Evolutionary conservation across 108 stramenopile species (phyloP).

Genomic region (Nannochloropsis gaditana): DNA sequence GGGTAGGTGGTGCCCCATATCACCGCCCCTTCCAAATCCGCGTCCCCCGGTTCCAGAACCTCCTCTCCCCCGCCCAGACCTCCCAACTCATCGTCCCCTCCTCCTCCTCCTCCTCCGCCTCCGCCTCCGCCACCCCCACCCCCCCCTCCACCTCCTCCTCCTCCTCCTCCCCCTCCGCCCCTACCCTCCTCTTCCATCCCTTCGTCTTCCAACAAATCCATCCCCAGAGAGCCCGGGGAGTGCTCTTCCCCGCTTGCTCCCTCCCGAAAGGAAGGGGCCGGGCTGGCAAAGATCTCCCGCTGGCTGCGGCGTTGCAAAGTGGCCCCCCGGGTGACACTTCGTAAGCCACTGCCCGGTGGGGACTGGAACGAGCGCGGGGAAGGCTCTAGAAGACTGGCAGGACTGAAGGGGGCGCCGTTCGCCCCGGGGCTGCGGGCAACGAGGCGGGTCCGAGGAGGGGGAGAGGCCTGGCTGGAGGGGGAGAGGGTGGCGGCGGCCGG

Average conservation of each 20-base stretch:
- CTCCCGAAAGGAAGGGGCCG: not conserved
- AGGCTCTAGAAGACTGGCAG: not conserved
- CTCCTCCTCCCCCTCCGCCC: slow-evolving; percentile 8
- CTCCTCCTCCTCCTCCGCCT: slow-evolving; percentile 21
- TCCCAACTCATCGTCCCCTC: not conserved
- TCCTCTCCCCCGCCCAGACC: slow-evolving; percentile 33
- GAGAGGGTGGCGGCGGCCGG: no score
- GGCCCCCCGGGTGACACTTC: not conserved
- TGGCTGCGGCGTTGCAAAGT: not conserved
- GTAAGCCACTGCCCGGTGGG: not conserved
- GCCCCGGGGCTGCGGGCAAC: not conserved
- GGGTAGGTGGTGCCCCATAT: slow-evolving; percentile 61
- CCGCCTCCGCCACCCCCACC: slow-evolving; percentile 34
- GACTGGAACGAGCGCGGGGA: not conserved
- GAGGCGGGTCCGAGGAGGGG: not conserved
- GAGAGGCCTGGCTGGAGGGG: not conserved
- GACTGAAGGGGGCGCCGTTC: not conserved
- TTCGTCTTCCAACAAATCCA: not conserved
- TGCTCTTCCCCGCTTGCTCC: not conserved
- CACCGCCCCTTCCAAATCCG: slow-evolving; percentile 49
- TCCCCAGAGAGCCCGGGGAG: not conserved
- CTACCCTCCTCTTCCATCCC: not conserved
- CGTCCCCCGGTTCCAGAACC: slow-evolving; percentile 21
- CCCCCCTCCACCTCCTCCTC: slow-evolving; percentile 23
- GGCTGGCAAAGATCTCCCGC: not conserved